Base-by-base conservation (phyloP, 73 alveolate species). In the Tetrahymena elliotti region DNA sequence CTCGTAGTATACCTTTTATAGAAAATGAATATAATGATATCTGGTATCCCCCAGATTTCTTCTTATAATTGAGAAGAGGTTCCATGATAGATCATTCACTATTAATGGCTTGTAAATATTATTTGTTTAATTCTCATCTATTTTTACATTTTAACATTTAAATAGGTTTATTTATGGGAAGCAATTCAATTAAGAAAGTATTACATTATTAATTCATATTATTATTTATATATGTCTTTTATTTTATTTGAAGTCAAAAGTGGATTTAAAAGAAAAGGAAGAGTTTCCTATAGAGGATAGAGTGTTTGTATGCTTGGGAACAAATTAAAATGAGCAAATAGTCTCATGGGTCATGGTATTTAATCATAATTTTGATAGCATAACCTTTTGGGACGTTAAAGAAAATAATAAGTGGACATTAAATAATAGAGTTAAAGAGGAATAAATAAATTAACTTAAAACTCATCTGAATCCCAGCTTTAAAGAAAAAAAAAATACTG, bases 21-120 rank as follows among this genome's bases (percentile, higher is more conserved):
- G 84, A 88, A 53, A 94, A 93, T 47, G 93, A 94, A 9, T 94
- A 52, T 54, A 96, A 88, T 82, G 97, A 96, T 84, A 95, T 96
- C 22, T 96, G 97, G 97, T 40, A 94, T 52, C 84, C 97, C 40
- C 97, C 97, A 15, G 97, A 96, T 96, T 96, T 96, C 52, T 52
- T 96, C 93, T 41, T 96, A 38, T 93, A 84, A 84, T 31, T 94
- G 37, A 34, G 97, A 35, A 96, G 94, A 84, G 97, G 97, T 2
- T 94, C 93, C 39, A 95, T 96, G 10, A 95, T 93, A 27, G 97
- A 96, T 53, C 97, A 96, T 96, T 97, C 97, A 33, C 54, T 96
- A 13, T 94, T 96, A 84, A 93, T 84, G 68, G 97, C 97, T 20
- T 94, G 97, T 96, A 53, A 84, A 84, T 33, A 68, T 27, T 68